Percentiles rank a stretch among this genome's conserved stretches.
Conservation (phyloP, 495 filamentous ascomycete species). For the Tuber indicum region DNA sequence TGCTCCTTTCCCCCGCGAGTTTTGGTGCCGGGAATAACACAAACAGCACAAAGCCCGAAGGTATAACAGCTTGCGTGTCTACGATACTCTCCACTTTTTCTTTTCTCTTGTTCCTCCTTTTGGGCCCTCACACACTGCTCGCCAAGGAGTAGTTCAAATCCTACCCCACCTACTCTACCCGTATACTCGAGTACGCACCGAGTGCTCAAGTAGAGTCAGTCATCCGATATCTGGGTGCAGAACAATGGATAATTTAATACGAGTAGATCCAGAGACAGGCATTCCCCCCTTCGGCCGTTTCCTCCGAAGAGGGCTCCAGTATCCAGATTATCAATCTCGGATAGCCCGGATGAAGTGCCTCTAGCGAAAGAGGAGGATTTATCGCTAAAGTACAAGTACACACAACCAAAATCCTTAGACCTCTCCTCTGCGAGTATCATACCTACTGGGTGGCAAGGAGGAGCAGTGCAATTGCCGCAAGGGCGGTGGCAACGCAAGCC, state of each 20-base stretch:
- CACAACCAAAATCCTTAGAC: too few species aligned
- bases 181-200: not conserved
- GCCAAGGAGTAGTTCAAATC: not conserved
- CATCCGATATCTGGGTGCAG: not conserved
- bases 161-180: not conserved
- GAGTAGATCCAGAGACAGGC: not conserved
- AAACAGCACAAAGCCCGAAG: not conserved
- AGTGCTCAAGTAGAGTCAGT: not conserved
- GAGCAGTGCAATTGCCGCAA: too few species aligned
- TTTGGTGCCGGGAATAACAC: not conserved
- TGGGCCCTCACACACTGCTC: not conserved
- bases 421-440: too few species aligned
- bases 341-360: not conserved
- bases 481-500: too few species aligned
- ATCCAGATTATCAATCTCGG: not conserved
- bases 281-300: not conserved
- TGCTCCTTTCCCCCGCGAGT: not conserved
- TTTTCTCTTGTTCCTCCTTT: too few species aligned
- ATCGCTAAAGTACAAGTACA: too few species aligned
- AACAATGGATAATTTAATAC: not conserved
- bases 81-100: too few species aligned
- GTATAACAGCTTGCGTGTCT: not conserved
- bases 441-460: too few species aligned
- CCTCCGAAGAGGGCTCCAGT: not conserved
- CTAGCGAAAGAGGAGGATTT: not conserved